Evolutionary conservation across 1,284 basidiomycete species (phyloP).

Genomic region (Tylopilus sp.): DNA sequence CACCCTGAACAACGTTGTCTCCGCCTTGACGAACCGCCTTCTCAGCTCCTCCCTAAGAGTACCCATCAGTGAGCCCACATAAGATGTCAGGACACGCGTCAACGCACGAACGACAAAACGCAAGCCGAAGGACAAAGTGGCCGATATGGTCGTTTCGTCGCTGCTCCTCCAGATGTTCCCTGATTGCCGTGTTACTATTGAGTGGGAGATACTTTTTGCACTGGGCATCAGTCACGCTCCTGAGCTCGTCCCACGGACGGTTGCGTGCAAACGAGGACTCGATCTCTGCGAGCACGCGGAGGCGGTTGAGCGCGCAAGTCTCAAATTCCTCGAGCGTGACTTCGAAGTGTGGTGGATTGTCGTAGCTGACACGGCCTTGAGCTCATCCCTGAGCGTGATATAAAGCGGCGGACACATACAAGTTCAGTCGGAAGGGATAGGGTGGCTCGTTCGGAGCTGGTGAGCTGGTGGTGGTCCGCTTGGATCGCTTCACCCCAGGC

Average conservation of each 20-base stretch:
- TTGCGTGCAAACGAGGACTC: slow-evolving; percentile 89
- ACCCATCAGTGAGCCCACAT: background rate
- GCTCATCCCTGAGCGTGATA: slow-evolving; percentile 4
- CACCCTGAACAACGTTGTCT: slow-evolving; percentile 79
- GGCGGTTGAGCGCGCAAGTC: slow-evolving; percentile 81
- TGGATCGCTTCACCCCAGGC: background rate
- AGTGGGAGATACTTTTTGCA: slow-evolving; percentile 73
- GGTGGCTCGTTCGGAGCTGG: slow-evolving; percentile 6
- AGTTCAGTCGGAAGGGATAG: slow-evolving; percentile 75
- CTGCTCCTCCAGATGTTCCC: slow-evolving; percentile 54
- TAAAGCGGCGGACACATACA: slow-evolving; percentile 48
- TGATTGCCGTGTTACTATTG: slow-evolving; percentile 52
- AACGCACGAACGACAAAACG: slow-evolving; percentile 91
- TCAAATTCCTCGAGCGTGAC: slow-evolving; percentile 97
- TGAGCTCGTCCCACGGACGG: slow-evolving; percentile 72
- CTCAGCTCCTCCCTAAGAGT: slow-evolving; percentile 80
- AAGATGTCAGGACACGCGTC: slow-evolving; percentile 48
- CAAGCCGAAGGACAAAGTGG: slow-evolving; percentile 92
- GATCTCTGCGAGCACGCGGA: slow-evolving; percentile 90
- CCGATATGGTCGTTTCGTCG: slow-evolving; percentile 85
- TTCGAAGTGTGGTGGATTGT: slow-evolving; percentile 80
- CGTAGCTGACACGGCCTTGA: slow-evolving; percentile 56
- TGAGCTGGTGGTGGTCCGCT: background rate
- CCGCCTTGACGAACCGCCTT: slow-evolving; percentile 85
- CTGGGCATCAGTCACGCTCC: slow-evolving; percentile 54